Evolutionary conservation across 2,329 filamentous ascomycete species (phyloP).

Genomic region (Phialophora chinensis): DNA sequence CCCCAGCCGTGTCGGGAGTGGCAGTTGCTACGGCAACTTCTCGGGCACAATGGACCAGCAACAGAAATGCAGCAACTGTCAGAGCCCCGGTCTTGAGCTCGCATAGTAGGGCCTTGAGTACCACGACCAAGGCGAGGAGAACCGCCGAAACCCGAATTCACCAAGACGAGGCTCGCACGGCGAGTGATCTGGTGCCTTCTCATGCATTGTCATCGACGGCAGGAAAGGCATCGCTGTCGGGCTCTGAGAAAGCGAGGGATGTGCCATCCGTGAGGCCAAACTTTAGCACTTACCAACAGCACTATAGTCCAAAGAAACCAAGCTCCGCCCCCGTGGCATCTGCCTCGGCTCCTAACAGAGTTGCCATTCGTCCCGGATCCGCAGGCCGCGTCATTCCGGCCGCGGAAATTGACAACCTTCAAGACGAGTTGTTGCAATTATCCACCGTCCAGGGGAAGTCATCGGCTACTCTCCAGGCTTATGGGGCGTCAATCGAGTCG

Average conservation of each 20-base stretch:
- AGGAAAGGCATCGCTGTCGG: neutral
- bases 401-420: slow-evolving; percentile 47
- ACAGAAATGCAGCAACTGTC: neutral
- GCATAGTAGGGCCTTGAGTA: slow-evolving; percentile 14
- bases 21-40: slow-evolving; percentile 9
- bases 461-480: slow-evolving; percentile 23
- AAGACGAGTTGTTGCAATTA: slow-evolving; percentile 53
- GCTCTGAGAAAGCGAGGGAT: neutral
- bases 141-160: neutral
- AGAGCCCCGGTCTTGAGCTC: neutral
- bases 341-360: neutral
- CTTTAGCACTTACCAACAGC: slow-evolving; percentile 49
- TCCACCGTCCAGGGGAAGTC: slow-evolving; percentile 46
- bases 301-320: slow-evolving; percentile 48
- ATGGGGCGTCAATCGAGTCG: slow-evolving; percentile 24
- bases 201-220: neutral
- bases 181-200: neutral
- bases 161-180: neutral
- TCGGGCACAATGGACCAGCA: slow-evolving; percentile 3
- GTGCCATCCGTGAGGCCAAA: slow-evolving; percentile 38
- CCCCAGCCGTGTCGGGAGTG: slow-evolving; percentile 1
- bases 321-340: neutral
- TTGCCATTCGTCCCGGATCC: slow-evolving; percentile 36
- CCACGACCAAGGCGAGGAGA: slow-evolving; percentile 9
- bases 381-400: slow-evolving; percentile 41